Percentiles rank a stretch among this genome's conserved stretches.
Evolutionary conservation across 1,284 basidiomycete species (phyloP).

Genomic region (Heterobasidion irregulare): DNA sequence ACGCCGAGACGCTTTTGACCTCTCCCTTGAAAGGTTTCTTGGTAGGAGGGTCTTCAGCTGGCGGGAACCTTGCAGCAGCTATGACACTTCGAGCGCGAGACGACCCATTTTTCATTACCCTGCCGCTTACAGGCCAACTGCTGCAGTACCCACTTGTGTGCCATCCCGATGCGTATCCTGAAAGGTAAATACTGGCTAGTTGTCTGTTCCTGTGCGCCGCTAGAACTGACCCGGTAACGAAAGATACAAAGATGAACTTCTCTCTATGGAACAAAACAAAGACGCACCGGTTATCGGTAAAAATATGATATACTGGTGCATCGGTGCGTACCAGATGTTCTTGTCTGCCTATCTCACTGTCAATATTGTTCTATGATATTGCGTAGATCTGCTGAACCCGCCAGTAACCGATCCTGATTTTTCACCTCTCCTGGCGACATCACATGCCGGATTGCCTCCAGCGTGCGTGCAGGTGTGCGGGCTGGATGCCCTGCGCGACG

Average conservation of each 20-base stretch:
- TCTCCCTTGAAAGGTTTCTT: constrained; percentile 13
- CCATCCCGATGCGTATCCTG: constrained; percentile 6
- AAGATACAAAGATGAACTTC: background rate
- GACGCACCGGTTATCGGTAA: background rate
- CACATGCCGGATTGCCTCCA: background rate
- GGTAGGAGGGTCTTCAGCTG: constrained; percentile 13
- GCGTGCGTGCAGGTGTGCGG: background rate
- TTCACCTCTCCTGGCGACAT: background rate
- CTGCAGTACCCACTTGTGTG: constrained; percentile 9
- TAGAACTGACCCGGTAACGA: background rate
- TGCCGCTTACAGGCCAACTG: constrained; percentile 11
- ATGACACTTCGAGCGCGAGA: constrained; percentile 11
- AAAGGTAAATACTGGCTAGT: background rate
- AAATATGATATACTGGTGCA: background rate
- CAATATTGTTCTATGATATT: background rate
- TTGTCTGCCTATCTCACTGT: background rate
- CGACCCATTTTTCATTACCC: constrained; percentile 12
- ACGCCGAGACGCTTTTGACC: constrained; percentile 6
- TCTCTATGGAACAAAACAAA: background rate
- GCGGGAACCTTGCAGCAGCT: constrained; percentile 13
- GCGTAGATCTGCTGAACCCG: background rate
- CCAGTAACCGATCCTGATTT: background rate
- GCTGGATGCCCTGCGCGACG: background rate
- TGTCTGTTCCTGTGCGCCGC: background rate
- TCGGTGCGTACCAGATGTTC: background rate